Conservation (phyloP, 495 filamentous ascomycete genomes). For the Penicillium crystallinum region DNA sequence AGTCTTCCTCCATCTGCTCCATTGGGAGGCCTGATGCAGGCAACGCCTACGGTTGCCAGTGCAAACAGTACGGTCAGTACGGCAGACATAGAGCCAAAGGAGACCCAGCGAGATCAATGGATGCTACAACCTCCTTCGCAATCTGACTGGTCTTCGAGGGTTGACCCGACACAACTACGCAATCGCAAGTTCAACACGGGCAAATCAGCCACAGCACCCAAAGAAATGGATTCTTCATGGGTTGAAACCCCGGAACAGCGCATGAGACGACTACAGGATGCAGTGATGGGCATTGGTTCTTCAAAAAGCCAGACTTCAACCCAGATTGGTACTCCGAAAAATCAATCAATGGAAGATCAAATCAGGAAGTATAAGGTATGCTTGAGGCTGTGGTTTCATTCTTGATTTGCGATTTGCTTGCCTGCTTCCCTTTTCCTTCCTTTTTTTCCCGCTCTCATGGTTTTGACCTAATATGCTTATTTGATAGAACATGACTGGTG, state of each 20-base stretch:
- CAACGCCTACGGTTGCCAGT: background rate
- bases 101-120: constrained; percentile 73
- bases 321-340: constrained; percentile 11
- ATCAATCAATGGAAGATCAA: constrained; percentile 39
- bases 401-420: background rate
- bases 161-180: constrained; percentile 79
- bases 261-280: constrained; percentile 69
- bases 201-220: constrained; percentile 44
- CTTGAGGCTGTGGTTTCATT: background rate
- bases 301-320: background rate
- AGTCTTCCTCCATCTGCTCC: constrained; percentile 54
- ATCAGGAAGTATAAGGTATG: constrained; percentile 56
- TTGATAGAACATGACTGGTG: constrained; percentile 54
- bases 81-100: constrained; percentile 13
- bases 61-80: constrained; percentile 6
- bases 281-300: constrained; percentile 68
- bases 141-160: constrained; percentile 55
- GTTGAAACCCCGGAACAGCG: constrained; percentile 90
- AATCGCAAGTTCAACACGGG: constrained; percentile 81
- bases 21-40: constrained; percentile 21
- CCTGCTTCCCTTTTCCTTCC: background rate
- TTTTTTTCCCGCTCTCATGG: background rate
- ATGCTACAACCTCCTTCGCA: constrained; percentile 81
- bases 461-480: background rate
- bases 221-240: constrained; percentile 62